Base-by-base conservation (phyloP, 768 basidiomycete species). In the Podaxis sp. region DNA sequence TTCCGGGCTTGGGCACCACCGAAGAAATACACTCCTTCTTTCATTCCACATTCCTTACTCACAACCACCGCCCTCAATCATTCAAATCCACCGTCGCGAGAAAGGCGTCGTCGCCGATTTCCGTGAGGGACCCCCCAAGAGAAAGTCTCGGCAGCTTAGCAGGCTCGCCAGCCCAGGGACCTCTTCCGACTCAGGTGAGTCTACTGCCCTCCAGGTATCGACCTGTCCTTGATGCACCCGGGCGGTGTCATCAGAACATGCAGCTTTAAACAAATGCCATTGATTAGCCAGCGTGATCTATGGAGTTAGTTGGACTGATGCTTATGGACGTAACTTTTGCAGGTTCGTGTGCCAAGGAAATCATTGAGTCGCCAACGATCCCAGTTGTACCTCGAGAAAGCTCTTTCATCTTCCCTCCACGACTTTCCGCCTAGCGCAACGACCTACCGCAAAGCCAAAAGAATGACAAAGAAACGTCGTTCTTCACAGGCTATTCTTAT, bases 401-500 rank as follows among this genome's bases (percentile, higher is more conserved):
- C 53, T 54, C 51, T 38, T 54, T 51, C 51, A 57, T 50, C 37
- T 42, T 25, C 62, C 65, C 63, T 67, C 55, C 62, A 66, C 62
- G 61, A 44, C 14, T 40, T 59, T 51, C 50, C 53, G 52, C 50
- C 37, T 38, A 48, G 46, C 38, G 18, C 27, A 27, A 57, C 25
- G 1, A n/a, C 50, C 37, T 48, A n/a, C 32, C 46, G 23, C 46
- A 48, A 28, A 23, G 46, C 21, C 28, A 32, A 47, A 32, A 63
- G 65, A 63, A 79, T 81, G 77, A 70, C 78, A 50, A 80, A 75
- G 71, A 81, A 79, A 70, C 81, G 81, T 55, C 79, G 78, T 51
- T 85, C 84, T 4, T 69, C 85, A 59, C 81, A 82, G 66, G 76
- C 81, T 61, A 74, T 86, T 52, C 71, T 82, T 66, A 73, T 79